These are phyloP conservation scores for Colletotrichum musae DNA, from an alignment of 2,329 filamentous ascomycete species.

Conservation along the genomic window DNA sequence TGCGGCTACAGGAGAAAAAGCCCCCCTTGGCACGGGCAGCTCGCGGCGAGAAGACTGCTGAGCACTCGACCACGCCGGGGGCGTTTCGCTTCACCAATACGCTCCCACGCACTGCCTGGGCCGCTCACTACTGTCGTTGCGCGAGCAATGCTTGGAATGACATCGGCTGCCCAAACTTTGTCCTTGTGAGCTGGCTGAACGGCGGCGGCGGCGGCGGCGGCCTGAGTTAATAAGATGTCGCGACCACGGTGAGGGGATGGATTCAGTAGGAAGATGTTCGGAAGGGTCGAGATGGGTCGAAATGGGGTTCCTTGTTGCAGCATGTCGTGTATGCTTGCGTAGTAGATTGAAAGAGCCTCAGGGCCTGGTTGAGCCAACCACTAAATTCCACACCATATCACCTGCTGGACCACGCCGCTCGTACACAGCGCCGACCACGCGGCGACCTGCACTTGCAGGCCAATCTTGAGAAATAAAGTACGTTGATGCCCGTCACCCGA, in stretches of 20 bases:
- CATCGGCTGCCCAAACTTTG: background rate
- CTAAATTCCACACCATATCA: background rate
- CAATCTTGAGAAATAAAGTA: background rate
- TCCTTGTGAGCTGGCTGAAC: background rate
- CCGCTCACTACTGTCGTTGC: background rate
- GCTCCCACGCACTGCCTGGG: background rate
- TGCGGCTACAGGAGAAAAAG: too few relatives aligned
- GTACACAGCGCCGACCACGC: background rate
- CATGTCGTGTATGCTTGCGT: too few relatives aligned
- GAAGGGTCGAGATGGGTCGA: too few relatives aligned
- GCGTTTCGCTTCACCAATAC: too few relatives aligned
- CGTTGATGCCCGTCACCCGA: background rate
- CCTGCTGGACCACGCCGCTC: background rate
- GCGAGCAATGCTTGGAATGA: background rate
- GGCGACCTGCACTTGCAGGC: background rate
- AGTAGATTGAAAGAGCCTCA: background rate
- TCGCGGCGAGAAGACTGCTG: background rate
- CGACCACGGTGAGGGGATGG: too few relatives aligned
- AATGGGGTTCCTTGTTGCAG: too few relatives aligned
- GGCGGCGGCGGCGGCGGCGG: background rate
- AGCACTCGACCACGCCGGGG: too few relatives aligned
- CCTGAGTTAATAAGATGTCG: background rate
- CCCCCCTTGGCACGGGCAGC: background rate
- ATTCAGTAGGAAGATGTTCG: too few relatives aligned
- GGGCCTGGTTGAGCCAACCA: background rate